Percentiles rank a stretch among this genome's conserved stretches.
Evolutionary conservation across 1,284 basidiomycete species (phyloP).

Genomic region (Cerioporus squamosus): DNA sequence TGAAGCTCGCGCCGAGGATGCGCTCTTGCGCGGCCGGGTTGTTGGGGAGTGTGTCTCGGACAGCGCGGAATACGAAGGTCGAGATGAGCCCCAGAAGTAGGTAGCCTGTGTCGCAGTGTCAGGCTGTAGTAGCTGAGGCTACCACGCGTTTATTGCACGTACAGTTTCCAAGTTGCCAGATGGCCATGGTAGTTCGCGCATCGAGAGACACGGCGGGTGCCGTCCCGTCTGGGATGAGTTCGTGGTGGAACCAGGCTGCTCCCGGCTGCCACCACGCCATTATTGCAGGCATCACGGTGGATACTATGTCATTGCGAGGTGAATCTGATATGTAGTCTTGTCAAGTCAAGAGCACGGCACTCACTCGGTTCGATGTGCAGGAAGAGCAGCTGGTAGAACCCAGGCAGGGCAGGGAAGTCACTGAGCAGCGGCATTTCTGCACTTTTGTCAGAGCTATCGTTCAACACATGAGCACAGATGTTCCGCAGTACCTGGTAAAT

Average conservation of each 20-base stretch:
- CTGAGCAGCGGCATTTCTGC: conserved; percentile 32
- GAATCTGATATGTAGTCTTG: too few species aligned
- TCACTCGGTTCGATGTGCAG: conserved; percentile 72
- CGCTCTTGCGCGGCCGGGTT: conserved; percentile 71
- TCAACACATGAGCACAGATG: neutral
- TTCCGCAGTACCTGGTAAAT: neutral
- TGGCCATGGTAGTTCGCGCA: conserved; percentile 61
- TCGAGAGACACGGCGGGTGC: conserved; percentile 45
- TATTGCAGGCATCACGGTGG: conserved; percentile 61
- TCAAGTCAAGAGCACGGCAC: neutral
- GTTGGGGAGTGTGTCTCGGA: conserved; percentile 62
- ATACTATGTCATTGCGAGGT: conserved; percentile 42
- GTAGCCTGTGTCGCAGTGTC: conserved; percentile 52
- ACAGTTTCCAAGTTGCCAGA: conserved; percentile 79
- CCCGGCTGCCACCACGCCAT: conserved; percentile 67
- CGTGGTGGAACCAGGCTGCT: conserved; percentile 71
- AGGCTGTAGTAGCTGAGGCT: neutral
- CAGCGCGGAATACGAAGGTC: conserved; percentile 70
- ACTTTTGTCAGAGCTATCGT: conserved; percentile 2
- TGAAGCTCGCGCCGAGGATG: conserved; percentile 66
- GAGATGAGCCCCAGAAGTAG: conserved; percentile 69
- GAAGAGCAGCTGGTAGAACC: conserved; percentile 70
- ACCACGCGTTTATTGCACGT: conserved; percentile 18
- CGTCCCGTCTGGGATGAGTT: conserved; percentile 58
- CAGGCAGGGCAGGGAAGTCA: conserved; percentile 63